Conservation (phyloP, 495 filamentous ascomycete species). For the Hypoxylon perforatum region DNA sequence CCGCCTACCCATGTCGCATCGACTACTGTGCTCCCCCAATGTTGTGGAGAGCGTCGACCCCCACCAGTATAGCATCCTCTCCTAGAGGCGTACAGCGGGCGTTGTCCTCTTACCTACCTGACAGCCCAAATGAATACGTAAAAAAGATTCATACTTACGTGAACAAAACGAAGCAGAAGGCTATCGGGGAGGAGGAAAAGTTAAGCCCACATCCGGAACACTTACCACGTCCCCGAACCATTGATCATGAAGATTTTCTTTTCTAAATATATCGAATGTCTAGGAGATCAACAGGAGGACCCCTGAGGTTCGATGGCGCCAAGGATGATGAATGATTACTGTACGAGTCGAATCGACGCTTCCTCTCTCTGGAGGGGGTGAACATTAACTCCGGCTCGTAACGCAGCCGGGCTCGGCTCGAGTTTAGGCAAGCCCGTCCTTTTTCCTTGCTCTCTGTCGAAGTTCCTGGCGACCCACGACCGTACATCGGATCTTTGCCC, state of each 20-base stretch:
- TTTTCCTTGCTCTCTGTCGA: slow-evolving; percentile 27
- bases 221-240: slow-evolving; percentile 13
- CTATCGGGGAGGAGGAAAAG: slow-evolving; percentile 3
- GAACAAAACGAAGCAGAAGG: slow-evolving; percentile 7
- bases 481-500: slow-evolving; percentile 37
- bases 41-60: slow-evolving; percentile 37
- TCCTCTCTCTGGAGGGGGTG: slow-evolving; percentile 28
- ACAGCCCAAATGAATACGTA: slow-evolving; percentile 34
- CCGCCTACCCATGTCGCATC: slow-evolving; percentile 32
- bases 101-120: slow-evolving; percentile 2
- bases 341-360: slow-evolving; percentile 29
- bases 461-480: slow-evolving; percentile 26
- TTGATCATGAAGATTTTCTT: not conserved
- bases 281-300: slow-evolving; percentile 13
- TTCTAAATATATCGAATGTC: slow-evolving; percentile 22
- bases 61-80: slow-evolving; percentile 30
- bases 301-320: slow-evolving; percentile 13
- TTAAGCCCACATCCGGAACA: slow-evolving; percentile 6
- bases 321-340: slow-evolving; percentile 33
- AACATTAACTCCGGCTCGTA: slow-evolving; percentile 38
- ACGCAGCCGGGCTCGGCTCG: slow-evolving; percentile 34
- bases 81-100: not conserved
- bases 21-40: slow-evolving; percentile 31
- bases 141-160: slow-evolving; percentile 1
- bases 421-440: slow-evolving; percentile 34